phyloP scores from a whole-genome alignment of 139 green algal genomes.

The Volvox reticuliferus region DNA sequence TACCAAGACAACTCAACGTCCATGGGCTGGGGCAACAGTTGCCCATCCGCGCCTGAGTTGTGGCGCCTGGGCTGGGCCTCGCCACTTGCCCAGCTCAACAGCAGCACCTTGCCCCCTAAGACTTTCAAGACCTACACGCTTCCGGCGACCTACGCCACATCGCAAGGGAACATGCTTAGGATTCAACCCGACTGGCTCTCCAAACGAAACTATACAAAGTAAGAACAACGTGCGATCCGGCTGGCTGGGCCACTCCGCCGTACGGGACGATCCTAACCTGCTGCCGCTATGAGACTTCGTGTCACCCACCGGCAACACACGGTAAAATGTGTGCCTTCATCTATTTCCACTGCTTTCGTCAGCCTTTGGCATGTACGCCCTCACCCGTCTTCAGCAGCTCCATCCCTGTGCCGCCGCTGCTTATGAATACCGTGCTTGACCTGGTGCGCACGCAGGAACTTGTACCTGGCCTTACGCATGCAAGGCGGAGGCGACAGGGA shows the following conservation, averaged over 20 bases:
- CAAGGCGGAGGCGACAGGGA: background rate
- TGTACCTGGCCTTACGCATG: background rate
- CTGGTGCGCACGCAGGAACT: background rate
- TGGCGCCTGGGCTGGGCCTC: conserved; percentile 20
- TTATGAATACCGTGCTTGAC: too few relatives aligned
- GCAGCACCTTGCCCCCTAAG: background rate
- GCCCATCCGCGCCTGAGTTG: background rate
- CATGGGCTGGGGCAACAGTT: conserved; percentile 13
- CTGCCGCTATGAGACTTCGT: too few relatives aligned
- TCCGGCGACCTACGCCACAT: background rate
- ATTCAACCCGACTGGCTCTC: background rate
- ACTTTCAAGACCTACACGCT: background rate
- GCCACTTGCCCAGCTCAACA: background rate
- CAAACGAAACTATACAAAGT: too few relatives aligned
- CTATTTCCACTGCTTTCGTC: too few relatives aligned
- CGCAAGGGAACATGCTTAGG: background rate
- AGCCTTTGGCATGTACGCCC: too few relatives aligned
- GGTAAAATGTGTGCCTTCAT: background rate
- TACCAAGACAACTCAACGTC: background rate
- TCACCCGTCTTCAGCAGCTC: too few relatives aligned
- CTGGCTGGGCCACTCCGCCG: too few relatives aligned
- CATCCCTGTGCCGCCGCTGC: too few relatives aligned
- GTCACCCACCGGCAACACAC: too few relatives aligned
- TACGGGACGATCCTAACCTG: too few relatives aligned
- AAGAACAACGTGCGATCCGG: too few relatives aligned